Conservation (phyloP, 495 filamentous ascomycete genomes). For the Lophium mytilinum region DNA sequence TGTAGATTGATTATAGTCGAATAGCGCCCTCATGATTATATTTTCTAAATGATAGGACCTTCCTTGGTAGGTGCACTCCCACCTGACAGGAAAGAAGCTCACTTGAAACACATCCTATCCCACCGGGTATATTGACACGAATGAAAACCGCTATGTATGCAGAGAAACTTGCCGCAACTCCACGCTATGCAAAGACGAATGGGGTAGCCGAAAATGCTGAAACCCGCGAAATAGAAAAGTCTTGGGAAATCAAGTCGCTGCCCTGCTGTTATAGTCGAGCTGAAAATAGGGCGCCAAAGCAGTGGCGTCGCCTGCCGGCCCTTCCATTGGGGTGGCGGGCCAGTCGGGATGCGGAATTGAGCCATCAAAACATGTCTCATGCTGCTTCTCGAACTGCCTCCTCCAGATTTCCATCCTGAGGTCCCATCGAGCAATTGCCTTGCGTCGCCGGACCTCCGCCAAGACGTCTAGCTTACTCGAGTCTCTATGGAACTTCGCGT, state of each 20-base stretch:
- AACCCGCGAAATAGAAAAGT: neutral
- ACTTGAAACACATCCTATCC: no score
- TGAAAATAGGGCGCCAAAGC: constrained; percentile 7
- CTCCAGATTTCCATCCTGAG: constrained; percentile 19
- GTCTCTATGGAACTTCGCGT: constrained; percentile 9
- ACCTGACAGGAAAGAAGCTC: no score
- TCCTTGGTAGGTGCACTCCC: no score
- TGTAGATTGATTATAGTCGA: no score
- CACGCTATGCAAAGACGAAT: constrained; percentile 7
- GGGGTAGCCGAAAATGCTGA: neutral
- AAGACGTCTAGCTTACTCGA: constrained; percentile 8
- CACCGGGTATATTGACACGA: neutral
- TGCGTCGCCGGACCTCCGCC: constrained; percentile 5
- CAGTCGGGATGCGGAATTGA: constrained; percentile 14
- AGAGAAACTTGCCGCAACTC: neutral
- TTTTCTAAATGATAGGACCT: no score
- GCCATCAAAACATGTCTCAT: constrained; percentile 1
- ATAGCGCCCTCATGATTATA: no score
- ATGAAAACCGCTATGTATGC: no score
- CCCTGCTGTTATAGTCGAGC: neutral
- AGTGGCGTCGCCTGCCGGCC: constrained; percentile 1
- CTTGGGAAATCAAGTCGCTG: neutral
- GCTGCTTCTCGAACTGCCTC: constrained; percentile 14
- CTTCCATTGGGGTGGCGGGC: constrained; percentile 3
- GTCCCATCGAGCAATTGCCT: constrained; percentile 10